These are phyloP conservation scores for Rhodotorula mucilaginosa DNA, from an alignment of 1,284 basidiomycete species.

Conservation along the genomic window DNA sequence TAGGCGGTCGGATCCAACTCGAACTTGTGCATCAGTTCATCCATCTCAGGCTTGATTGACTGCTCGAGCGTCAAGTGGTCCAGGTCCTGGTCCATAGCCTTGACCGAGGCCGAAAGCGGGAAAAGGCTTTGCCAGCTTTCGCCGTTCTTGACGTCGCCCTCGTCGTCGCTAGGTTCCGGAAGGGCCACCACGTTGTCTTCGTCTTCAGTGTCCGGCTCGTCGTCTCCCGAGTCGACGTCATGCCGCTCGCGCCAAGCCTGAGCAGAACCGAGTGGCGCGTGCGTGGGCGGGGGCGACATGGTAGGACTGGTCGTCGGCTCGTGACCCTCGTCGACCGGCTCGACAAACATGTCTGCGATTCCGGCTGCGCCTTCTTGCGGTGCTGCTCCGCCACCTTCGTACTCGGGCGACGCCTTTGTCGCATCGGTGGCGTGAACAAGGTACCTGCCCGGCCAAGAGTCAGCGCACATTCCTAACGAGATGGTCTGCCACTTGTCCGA, in stretches of 20 bases:
- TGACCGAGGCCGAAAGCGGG: background rate
- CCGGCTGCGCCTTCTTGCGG: constrained; percentile 42
- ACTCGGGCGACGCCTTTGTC: constrained; percentile 6
- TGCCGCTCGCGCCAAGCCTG: constrained; percentile 1
- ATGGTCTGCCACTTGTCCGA: too few relatives aligned
- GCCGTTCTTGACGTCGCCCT: background rate
- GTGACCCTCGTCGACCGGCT: constrained; percentile 46
- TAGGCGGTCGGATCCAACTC: background rate
- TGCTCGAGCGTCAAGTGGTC: constrained; percentile 1
- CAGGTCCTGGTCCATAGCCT: constrained; percentile 1
- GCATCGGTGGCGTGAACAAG: constrained; percentile 8
- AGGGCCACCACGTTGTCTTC: constrained; percentile 5
- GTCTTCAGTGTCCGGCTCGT: constrained; percentile 10
- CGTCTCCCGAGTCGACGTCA: constrained; percentile 1
- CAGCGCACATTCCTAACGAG: accelerated
- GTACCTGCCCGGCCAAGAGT: constrained; percentile 5
- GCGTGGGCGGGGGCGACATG: background rate
- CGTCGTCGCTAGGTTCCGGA: background rate
- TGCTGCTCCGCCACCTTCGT: constrained; percentile 24
- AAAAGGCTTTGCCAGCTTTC: background rate
- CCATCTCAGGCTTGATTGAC: background rate
- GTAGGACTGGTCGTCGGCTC: constrained; percentile 39
- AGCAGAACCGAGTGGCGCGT: background rate
- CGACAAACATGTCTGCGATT: constrained; percentile 26
- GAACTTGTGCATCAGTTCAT: background rate